phyloP scores from a whole-genome alignment of 1,284 basidiomycete genomes.

The Pseudozyma sp. region DNA sequence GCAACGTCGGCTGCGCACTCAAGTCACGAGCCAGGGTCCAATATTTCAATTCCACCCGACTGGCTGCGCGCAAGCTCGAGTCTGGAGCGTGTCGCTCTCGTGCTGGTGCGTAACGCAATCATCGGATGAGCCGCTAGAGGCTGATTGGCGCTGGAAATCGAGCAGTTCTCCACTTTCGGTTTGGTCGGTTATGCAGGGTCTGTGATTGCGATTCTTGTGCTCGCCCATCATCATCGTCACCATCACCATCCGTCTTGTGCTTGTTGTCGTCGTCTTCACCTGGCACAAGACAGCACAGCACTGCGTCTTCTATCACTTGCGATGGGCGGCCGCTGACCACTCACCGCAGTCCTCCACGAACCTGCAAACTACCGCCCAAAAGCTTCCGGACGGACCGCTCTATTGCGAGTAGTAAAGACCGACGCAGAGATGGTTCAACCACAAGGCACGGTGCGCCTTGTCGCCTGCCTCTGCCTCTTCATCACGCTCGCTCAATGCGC shows the following conservation, averaged over 20 bases:
- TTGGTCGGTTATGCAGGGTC: constrained; percentile 9
- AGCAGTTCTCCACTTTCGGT: constrained; percentile 1
- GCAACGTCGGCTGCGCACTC: too few species aligned
- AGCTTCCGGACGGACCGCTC: not conserved
- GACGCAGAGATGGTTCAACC: constrained; percentile 11
- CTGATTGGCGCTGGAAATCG: too few species aligned
- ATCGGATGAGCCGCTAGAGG: too few species aligned
- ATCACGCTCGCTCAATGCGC: constrained; percentile 4
- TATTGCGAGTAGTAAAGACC: not conserved
- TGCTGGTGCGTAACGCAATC: too few species aligned
- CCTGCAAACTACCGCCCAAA: not conserved
- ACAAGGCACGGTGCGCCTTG: constrained; percentile 1
- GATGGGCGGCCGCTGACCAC: not conserved
- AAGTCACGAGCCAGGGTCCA: too few species aligned
- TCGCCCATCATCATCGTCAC: not conserved
- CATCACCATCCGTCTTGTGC: not conserved
- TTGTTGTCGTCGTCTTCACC: too few species aligned
- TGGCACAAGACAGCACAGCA: not conserved
- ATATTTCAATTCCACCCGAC: too few species aligned
- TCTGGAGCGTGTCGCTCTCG: too few species aligned
- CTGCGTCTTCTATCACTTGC: not conserved
- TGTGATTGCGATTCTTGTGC: not conserved
- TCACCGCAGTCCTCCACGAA: constrained; percentile 1
- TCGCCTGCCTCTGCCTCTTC: constrained; percentile 10
- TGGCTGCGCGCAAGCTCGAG: too few species aligned